Base-by-base conservation (phyloP, 208 protist species). In the Phytomonas sp. region DNA sequence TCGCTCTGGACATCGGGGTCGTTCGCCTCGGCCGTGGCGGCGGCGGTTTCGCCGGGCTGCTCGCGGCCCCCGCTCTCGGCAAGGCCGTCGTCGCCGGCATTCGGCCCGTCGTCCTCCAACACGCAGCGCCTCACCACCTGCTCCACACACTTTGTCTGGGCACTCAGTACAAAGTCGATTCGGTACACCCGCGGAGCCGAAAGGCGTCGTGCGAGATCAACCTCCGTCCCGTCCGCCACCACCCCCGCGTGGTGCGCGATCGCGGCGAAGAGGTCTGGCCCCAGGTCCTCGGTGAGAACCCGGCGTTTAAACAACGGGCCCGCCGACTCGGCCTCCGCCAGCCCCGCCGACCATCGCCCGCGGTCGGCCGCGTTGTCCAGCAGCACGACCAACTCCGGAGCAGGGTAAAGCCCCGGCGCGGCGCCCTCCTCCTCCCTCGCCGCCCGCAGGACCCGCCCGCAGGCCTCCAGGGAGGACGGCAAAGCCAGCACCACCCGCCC, bases 151-250 rank as follows among this genome's bases (percentile, higher is more conserved):
- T 95, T 95, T 7, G 85, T 92, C 65, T 78, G 76, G 33, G 81
- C 84, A 63, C 79, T 90, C 6, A 93, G 74, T 23, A 91, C 75
- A 77, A 95, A 92, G 73, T 90, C 87, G 40, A 95, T 83, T 31
- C 84, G 82, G 75, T 86, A 95, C 29, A 93, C 80, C 6, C 80
- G 81, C 23, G 84, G 84, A 4, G 37, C 66, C 23, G 69, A 65
- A 64, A 81, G 84, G 31, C 82, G 89, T 29, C 72, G 74, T 33
- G 76, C 66, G 19, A 73, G 49, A 37, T 89, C 83, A 12, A 86
- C 76, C 8, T 60, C 64, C 12, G 84, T 82, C 65, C 84, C 86
- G 64, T 92, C 86, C 12, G 84, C 63, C 29, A 32, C 49, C 30
- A 73, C 60, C 4, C 64, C 62, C 14, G 79, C 78, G 60, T 78